Conservation (phyloP, 31 red algal species). For the Endocladia muricata region DNA sequence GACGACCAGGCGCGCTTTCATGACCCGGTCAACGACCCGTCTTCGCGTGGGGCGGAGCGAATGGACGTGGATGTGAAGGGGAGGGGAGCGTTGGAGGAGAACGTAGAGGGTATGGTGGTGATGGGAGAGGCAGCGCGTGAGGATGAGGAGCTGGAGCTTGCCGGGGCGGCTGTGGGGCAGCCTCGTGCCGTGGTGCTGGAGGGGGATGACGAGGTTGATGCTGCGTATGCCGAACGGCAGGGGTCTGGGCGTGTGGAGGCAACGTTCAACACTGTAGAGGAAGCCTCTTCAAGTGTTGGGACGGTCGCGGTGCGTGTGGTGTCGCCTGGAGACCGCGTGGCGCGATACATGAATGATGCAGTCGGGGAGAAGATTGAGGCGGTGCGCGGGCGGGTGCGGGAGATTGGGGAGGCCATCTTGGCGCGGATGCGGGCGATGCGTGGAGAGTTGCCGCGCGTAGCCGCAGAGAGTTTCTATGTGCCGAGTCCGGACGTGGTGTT, state of each 20-base stretch:
- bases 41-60: background rate
- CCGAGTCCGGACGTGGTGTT: constrained; percentile 7
- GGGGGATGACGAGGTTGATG: constrained; percentile 11
- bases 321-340: background rate
- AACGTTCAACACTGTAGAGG: background rate
- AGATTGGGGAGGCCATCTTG: background rate
- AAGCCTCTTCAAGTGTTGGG: background rate
- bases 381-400: constrained; percentile 5
- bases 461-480: background rate
- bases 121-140: background rate
- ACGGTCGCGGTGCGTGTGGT: background rate
- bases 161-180: background rate
- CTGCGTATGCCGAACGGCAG: constrained; percentile 13
- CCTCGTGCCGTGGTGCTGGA: background rate
- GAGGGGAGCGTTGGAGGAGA: background rate
- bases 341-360: constrained; percentile 49
- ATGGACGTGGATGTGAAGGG: background rate
- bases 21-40: background rate
- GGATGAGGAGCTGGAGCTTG: background rate
- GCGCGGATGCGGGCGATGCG: background rate
- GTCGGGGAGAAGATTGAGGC: constrained; percentile 1
- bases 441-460: background rate
- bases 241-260: constrained; percentile 47
- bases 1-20: background rate
- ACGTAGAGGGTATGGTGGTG: too few species aligned